phyloP scores from a whole-genome alignment of 495 filamentous ascomycete species.

The Podospora pseudoanserina region DNA sequence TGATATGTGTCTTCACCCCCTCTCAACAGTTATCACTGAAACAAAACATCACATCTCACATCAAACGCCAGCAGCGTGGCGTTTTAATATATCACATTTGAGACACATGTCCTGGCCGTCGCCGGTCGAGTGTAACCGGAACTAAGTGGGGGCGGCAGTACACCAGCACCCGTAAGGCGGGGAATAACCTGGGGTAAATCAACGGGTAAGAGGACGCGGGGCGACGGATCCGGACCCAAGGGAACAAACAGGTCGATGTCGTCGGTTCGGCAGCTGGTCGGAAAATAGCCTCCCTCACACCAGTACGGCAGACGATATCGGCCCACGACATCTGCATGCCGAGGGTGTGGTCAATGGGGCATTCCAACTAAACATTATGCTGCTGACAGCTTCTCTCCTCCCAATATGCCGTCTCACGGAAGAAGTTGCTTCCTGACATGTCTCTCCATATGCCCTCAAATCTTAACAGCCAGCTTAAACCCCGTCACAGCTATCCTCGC shows the following conservation, averaged over 20 bases:
- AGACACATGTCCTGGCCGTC: background rate
- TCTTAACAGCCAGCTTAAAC: constrained; percentile 27
- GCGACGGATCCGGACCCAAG: background rate
- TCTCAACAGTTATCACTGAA: background rate
- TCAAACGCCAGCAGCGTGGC: background rate
- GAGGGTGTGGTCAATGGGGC: background rate
- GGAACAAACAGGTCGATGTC: background rate
- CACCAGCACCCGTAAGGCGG: background rate
- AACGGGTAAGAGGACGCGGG: background rate
- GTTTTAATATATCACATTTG: background rate
- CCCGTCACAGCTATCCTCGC: constrained; percentile 25
- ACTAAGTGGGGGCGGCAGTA: background rate
- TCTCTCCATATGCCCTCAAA: constrained; percentile 16
- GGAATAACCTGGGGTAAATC: background rate
- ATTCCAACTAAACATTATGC: background rate
- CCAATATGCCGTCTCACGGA: background rate
- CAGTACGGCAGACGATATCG: background rate
- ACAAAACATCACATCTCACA: background rate
- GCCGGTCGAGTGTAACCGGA: background rate
- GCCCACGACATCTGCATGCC: background rate
- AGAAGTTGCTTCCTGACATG: no score
- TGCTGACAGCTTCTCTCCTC: background rate
- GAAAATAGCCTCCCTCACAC: background rate
- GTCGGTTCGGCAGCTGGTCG: background rate
- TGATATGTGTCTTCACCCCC: background rate